Base-by-base conservation (phyloP, 73 alveolate genomes). In the Stentor coeruleus region DNA sequence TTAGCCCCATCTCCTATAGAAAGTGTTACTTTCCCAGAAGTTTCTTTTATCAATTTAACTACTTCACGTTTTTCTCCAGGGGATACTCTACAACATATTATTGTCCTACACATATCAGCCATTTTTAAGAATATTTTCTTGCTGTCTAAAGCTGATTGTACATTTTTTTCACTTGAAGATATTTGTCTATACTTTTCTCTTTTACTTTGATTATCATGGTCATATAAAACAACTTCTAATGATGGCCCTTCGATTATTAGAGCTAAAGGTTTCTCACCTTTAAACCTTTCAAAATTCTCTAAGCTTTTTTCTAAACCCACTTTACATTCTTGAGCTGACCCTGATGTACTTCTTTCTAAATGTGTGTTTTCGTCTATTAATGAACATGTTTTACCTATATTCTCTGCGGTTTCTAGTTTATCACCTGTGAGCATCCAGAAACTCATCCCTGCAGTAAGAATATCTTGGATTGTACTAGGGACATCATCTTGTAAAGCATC, bases 1-100 rank as follows among this genome's bases (percentile, higher is more conserved):
- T 97, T 97, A 28, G 99, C 99, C 60, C 99, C 99, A 83, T 97
- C 99, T 15, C 99, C 99, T 30, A 97, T 94, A 30, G 99, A 97
- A 37, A 96, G 88, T 35, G 99, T 96, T 4, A 92, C 84, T 40
- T 89, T 87, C 40, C 74, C 74, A 35, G 85, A 81, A 83, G 88
- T 92, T 76, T 92, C 92, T 85, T 96, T 96, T 73, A 96, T 91
- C 28, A 92, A 82, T 80, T 93, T 76, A 35, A 96, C 98, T 11
- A 96, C 97, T 81, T 95, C 97, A 74, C 97, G 94, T 79, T 96
- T 96, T 75, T 96, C 92, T 33, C 91, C 87, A 33, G 99, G 99
- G 3, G 98, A 86, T 3, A 96, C 98, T 82, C 99, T 77, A 86
- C 99, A 93, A 83, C 99, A 96, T 30, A 96, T 88, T 15, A 96